A percentile compares a stretch with the other conserved stretches of the same genome.
These are phyloP conservation scores for Polygonum aviculare DNA, from an alignment of 148 eudicot species.

Conservation along the genomic window DNA sequence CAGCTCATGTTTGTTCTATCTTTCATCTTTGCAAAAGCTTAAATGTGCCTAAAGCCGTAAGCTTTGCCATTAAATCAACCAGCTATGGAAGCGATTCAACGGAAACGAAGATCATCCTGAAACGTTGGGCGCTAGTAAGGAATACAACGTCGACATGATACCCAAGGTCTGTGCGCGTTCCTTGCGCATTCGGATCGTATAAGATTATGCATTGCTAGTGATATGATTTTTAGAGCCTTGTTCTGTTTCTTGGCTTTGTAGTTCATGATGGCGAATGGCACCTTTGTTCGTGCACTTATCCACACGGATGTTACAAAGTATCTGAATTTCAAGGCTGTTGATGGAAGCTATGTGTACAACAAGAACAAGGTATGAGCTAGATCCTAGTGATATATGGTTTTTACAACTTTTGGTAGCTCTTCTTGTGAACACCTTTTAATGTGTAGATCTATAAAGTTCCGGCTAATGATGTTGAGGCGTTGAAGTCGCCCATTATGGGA, in stretches of 20 bases:
- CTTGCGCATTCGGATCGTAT: too few relatives aligned
- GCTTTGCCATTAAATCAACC: not conserved
- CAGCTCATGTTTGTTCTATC: not conserved
- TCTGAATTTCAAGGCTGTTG: slow-evolving; percentile 80
- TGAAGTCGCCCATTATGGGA: slow-evolving; percentile 76
- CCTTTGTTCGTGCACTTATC: slow-evolving; percentile 62
- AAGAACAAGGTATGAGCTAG: slow-evolving; percentile 55
- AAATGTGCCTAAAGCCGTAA: not conserved
- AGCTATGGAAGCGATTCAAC: slow-evolving; percentile 84
- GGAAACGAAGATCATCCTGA: slow-evolving; percentile 51
- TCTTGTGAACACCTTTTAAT: not conserved
- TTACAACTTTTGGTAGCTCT: too few relatives aligned
- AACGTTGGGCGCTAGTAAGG: slow-evolving; percentile 58
- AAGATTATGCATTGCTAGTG: too few relatives aligned
- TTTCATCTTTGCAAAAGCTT: too few relatives aligned
- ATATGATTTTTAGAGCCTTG: not conserved
- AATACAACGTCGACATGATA: slow-evolving; percentile 81
- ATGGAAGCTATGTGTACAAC: slow-evolving; percentile 87
- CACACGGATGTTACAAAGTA: slow-evolving; percentile 77
- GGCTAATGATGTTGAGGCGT: slow-evolving; percentile 81
- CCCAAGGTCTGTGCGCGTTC: slow-evolving; percentile 48
- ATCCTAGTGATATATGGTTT: not conserved
- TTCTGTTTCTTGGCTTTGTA: slow-evolving; percentile 11
- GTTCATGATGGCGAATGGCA: slow-evolving; percentile 91
- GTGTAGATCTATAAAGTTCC: slow-evolving; percentile 80